Base-by-base conservation (phyloP, 345 rosid species). In the Nasturtium officinale region DNA sequence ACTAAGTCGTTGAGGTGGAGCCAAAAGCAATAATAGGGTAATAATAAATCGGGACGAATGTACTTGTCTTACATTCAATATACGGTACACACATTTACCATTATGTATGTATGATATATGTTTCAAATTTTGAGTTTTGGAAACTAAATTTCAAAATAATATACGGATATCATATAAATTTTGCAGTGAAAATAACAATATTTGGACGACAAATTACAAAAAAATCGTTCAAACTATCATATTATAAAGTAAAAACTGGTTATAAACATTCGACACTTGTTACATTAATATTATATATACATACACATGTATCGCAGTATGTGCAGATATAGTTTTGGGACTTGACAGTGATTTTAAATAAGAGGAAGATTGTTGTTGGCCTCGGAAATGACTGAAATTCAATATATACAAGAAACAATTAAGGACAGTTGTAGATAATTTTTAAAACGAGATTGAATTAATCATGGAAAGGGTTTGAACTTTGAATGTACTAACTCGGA, bases 1-100 rank as follows among this genome's bases (percentile, higher is more conserved):
- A 37, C 50, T 10, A 12, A 21, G 71, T 23, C 37, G 52, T 53
- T 69, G 66, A 61, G 70, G 37, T 76, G 28, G 53, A 62, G 69
- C 50, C 69, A 61, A 30, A 46, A 52, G 16, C 75, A 86, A 86
- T 86, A 86, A 83, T 79, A 72, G 76, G 87, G 85, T 81, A 79
- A 86, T 82, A 81, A 83, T 80, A 82, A 79, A 71, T 72, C 55
- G 73, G 5, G 18, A 66, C 25, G 3, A 37, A 75, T 3, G 62
- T 67, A 40, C 68, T 50, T 60, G 62, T 67, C 47, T 18, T 55
- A 55, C 73, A 74, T 67, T 74, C 29, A 74, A 65, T 73, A n/a
- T 38, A 72, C 11, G 29, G 45, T 18, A 4, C 16, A 17, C 56
- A 71, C 7, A 37, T 50, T 17, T 51, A 59, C 25, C 38, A 16